Conservation (phyloP, 768 basidiomycete genomes). For the Asterophora lycoperdoides region DNA sequence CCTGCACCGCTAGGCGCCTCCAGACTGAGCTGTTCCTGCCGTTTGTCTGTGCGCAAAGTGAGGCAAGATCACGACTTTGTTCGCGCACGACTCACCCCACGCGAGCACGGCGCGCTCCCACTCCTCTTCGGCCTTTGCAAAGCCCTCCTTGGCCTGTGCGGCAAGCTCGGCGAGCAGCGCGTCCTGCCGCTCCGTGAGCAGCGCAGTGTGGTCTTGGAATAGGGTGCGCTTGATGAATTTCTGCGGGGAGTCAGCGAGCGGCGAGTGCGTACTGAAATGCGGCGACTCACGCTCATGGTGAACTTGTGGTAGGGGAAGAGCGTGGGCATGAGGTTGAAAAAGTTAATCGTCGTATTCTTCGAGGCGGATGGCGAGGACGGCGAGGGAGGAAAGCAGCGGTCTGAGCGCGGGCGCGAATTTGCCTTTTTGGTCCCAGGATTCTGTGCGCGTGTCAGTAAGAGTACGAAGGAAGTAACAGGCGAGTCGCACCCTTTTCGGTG, state of each 20-base stretch:
- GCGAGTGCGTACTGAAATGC: too few species aligned
- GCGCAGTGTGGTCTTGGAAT: too few species aligned
- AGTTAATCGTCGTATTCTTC: conserved; percentile 90
- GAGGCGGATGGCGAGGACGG: conserved; percentile 74
- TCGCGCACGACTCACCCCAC: too few species aligned
- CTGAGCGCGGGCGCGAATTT: conserved; percentile 87
- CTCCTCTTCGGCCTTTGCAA: conserved; percentile 67
- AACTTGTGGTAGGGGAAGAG: conserved; percentile 95
- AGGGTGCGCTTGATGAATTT: conserved; percentile 97
- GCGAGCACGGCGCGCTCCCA: too few species aligned
- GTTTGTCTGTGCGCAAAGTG: conserved; percentile 40
- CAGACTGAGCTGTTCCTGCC: conserved; percentile 51
- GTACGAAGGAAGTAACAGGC: not conserved
- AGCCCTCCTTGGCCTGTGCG: conserved; percentile 58
- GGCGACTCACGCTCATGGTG: conserved; percentile 72
- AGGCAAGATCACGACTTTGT: too few species aligned
- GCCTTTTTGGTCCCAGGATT: conserved; percentile 75
- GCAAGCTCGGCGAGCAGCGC: too few species aligned
- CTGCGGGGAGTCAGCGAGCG: too few species aligned
- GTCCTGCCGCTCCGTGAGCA: conserved; percentile 66
- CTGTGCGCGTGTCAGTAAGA: conserved; percentile 32
- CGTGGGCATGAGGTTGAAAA: conserved; percentile 85
- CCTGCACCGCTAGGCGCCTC: conserved; percentile 29
- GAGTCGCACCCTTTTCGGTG: conserved; percentile 44
- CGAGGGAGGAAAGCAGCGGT: conserved; percentile 62